These are phyloP conservation scores for Penicillium crystallinum DNA, from an alignment of 495 filamentous ascomycete genomes.

Conservation along the genomic window DNA sequence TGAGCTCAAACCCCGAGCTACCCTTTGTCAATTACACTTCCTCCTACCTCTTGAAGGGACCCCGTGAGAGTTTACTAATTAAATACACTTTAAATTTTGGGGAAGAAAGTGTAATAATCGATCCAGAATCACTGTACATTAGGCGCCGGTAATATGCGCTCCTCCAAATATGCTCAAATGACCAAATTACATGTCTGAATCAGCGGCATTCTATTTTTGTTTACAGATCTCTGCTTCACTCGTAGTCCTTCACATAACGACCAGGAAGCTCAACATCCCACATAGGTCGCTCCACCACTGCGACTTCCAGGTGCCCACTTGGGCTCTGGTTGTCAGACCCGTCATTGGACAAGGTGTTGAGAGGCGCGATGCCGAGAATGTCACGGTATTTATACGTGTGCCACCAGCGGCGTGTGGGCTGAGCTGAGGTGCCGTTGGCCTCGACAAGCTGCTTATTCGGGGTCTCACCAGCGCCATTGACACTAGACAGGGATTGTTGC, in stretches of 20 bases:
- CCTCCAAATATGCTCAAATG: slow-evolving; percentile 17
- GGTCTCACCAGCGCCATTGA: slow-evolving; percentile 17
- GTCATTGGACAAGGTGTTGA: slow-evolving; percentile 35
- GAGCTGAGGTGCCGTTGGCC: slow-evolving; percentile 14
- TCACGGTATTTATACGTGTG: slow-evolving; percentile 85
- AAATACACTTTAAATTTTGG: not conserved
- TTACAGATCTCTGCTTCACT: slow-evolving; percentile 34
- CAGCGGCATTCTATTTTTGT: slow-evolving; percentile 7
- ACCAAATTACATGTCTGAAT: slow-evolving; percentile 10
- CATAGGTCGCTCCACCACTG: slow-evolving; percentile 77
- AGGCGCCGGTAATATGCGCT: slow-evolving; percentile 21
- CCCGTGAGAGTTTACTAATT: not conserved
- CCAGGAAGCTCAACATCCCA: slow-evolving; percentile 80
- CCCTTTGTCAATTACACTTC: not conserved
- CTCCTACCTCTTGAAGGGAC: not conserved
- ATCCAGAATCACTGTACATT: slow-evolving; percentile 18
- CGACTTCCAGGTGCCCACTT: slow-evolving; percentile 61
- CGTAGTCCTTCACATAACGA: slow-evolving; percentile 63
- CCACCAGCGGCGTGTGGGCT: slow-evolving; percentile 53
- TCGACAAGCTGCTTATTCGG: slow-evolving; percentile 27
- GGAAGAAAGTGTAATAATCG: not conserved
- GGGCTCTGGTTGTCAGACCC: slow-evolving; percentile 19
- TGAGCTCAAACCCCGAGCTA: not conserved
- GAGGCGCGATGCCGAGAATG: slow-evolving; percentile 79
- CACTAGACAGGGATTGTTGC: slow-evolving; percentile 6